Base-by-base conservation (phyloP, 345 rosid species). In the Hirschfeldia incana region DNA sequence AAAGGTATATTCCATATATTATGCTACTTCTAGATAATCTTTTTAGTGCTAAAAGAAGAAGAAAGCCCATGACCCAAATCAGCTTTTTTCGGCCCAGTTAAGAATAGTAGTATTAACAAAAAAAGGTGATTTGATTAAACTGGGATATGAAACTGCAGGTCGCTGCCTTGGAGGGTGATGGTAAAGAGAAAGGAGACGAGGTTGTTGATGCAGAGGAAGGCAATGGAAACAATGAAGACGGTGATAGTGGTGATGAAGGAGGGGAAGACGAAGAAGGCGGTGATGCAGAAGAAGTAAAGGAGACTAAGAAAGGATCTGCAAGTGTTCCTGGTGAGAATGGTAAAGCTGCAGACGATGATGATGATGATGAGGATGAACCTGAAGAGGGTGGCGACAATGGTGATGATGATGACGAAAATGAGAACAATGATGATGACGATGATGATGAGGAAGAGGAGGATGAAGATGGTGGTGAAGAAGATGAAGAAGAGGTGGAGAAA, bases 151-250 rank as follows among this genome's bases (percentile, higher is more conserved):
- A 37, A 6, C 73, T 79, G 69, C 84, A 89, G 91, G 85, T 83
- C 2, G 63, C 74, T 32, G 63, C 69, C 9, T 53, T 74, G 27
- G 75, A 74, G 70, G 86, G 85, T 42, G 85, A 84, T 60, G 63
- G 33, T 62, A 17, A 49, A 7, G 81, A 66, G 53, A 61, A 64
- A 75, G 84, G 81, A 28, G 34, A 8, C 49, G 70, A 86, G 81
- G 88, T 84, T 46, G 76, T 71, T 29, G 97, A 90, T 82, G 97
- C 91, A 17, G 89, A 79, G 75, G 94, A 84, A 59, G 91, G 82
- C 9, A 84, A 86, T 68, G 87, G 32, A 28, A 60, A 76, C 73
- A 83, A 28, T 0, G 85, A 81, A 3, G 85, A 65, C 0, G 84
- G 44, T 6, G 86, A 65, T n/a, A 77, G 68, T 1, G 88, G 82